Base-by-base conservation (phyloP, 495 filamentous ascomycete species). In the Entonaema liquescens region DNA sequence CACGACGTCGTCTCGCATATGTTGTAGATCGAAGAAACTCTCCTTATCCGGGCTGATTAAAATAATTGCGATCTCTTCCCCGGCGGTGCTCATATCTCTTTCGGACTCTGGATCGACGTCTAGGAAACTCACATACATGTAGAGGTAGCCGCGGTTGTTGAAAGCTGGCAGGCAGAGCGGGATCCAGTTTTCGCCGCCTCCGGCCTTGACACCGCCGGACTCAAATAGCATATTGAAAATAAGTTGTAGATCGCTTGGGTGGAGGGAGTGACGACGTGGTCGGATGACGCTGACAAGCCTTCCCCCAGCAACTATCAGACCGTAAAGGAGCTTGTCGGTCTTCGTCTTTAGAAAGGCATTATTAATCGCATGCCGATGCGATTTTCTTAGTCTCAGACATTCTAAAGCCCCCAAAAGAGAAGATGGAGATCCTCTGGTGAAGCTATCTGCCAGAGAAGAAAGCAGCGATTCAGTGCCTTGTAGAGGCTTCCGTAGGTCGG, bases 171-270 rank as follows among this genome's bases (percentile, higher is more conserved):
- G 86, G 72, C 96, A 98, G 7, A 99, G 85, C 2, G 96, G 96
- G 38, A 97, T 95, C 96, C 96, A 98, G 73, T 94, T 97, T 78
- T 99, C 96, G 15, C 94, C 94, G 28, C 93, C 95, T 5, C 91
- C 93, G 7, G 82, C 79, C 69, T 93, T 93, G 74, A 99, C 89
- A 36, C 92, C 91, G 47, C 91, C 90, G 3, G 95, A 93, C 77
- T 96, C 94, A 70, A 98, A 98, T n/a, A 99, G 88, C 96, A 99
- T 98, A 73, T 97, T 97, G 85, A 99, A 98, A 28, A 99, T 90
- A 29, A 99, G 88, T 69, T 98, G 95, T 21, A 99, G 85, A 71
- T 99, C 96, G 59, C 94, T 93, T 0, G 96, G 96, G 70, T 98
- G 96, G 29, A 99, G 86, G 1, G 93, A 97, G 80, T 99, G 95